Conservation (phyloP, 1,284 basidiomycete species). For the Rhizoctonia solani region DNA sequence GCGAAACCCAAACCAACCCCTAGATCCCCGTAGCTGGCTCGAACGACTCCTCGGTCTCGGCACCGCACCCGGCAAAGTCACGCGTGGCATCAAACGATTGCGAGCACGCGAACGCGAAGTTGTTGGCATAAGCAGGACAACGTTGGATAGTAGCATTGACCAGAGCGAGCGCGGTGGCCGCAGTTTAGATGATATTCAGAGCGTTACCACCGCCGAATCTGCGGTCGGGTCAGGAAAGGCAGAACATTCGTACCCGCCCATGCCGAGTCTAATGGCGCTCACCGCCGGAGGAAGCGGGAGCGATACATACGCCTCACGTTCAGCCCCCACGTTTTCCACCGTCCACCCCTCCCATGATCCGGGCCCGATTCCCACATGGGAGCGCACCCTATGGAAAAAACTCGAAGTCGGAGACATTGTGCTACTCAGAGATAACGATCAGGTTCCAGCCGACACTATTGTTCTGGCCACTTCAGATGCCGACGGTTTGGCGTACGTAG, state of each 20-base stretch:
- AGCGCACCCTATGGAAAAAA: constrained; percentile 98
- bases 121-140: constrained; percentile 39
- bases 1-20: constrained; percentile 87
- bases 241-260: constrained; percentile 45
- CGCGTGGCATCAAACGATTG: constrained; percentile 84
- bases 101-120: constrained; percentile 76
- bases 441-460: constrained; percentile 93
- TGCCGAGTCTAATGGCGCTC: constrained; percentile 31
- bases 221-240: constrained; percentile 15
- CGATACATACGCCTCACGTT: too few relatives aligned
- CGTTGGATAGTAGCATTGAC: constrained; percentile 27
- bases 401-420: constrained; percentile 97
- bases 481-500: constrained; percentile 84
- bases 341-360: constrained; percentile 38
- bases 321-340: constrained; percentile 38
- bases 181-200: constrained; percentile 66
- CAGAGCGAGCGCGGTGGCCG: constrained; percentile 28
- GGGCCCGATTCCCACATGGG: constrained; percentile 61
- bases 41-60: constrained; percentile 72
- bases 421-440: constrained; percentile 88
- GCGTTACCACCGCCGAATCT: constrained; percentile 53
- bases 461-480: constrained; percentile 84
- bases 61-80: constrained; percentile 66
- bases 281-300: too few relatives aligned
- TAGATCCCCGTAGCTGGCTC: constrained; percentile 74